phyloP scores from a whole-genome alignment of 2,329 filamentous ascomycete genomes.

The Ophiostoma quercus region DNA sequence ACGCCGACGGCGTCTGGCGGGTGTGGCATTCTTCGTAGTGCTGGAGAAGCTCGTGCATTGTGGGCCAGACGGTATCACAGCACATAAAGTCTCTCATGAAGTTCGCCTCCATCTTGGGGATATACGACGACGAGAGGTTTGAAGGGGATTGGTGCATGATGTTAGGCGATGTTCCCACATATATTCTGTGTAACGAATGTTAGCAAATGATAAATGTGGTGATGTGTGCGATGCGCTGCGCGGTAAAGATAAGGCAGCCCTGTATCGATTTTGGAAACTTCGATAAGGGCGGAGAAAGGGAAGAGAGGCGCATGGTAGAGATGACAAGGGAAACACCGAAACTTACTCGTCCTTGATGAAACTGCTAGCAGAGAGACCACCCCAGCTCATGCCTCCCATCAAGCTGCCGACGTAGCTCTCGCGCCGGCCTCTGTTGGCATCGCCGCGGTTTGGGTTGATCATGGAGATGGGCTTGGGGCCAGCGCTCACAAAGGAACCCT shows the following conservation, averaged over 20 bases:
- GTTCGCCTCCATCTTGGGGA: constrained; percentile 92
- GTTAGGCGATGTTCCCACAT: constrained; percentile 79
- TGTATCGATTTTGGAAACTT: neutral
- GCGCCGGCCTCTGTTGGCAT: constrained; percentile 53
- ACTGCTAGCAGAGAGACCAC: constrained; percentile 89
- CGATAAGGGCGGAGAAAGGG: neutral
- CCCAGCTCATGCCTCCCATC: constrained; percentile 90
- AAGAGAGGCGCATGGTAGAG: neutral
- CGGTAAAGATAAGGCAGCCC: neutral
- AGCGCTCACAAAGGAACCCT: constrained; percentile 62
- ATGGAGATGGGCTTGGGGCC: constrained; percentile 63
- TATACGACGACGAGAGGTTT: constrained; percentile 92
- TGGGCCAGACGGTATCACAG: constrained; percentile 82
- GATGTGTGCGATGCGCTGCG: neutral
- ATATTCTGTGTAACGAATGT: constrained; percentile 6
- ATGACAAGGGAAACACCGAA: neutral
- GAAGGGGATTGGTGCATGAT: constrained; percentile 75
- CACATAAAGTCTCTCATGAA: constrained; percentile 98
- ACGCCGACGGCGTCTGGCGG: constrained; percentile 50
- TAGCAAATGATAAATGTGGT: neutral
- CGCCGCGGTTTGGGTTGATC: constrained; percentile 59
- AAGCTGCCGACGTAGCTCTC: constrained; percentile 60
- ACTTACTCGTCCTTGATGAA: constrained; percentile 98
- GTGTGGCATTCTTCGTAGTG: constrained; percentile 97
- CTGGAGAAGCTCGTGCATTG: constrained; percentile 88